phyloP scores from a whole-genome alignment of 768 basidiomycete species.

The Serpula lacrymans region DNA sequence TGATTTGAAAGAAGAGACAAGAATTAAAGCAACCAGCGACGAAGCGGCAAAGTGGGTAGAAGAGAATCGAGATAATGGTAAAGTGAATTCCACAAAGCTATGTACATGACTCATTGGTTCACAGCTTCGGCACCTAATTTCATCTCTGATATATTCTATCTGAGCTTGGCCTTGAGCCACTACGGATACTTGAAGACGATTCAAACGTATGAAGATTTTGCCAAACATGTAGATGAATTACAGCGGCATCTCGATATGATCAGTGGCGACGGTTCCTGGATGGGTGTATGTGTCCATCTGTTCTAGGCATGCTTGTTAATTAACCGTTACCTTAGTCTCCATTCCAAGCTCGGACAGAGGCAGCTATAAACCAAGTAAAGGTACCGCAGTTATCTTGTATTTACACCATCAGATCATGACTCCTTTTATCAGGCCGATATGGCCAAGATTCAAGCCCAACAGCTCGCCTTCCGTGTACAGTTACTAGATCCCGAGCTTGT shows the following conservation, averaged over 20 bases:
- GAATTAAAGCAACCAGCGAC: slow-evolving; percentile 88
- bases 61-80: slow-evolving; percentile 47
- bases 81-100: neutral
- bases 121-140: slow-evolving; percentile 78
- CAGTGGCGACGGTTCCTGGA: slow-evolving; percentile 77
- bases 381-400: slow-evolving; percentile 28
- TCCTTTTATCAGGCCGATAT: slow-evolving; percentile 78
- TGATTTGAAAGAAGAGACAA: slow-evolving; percentile 83
- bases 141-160: slow-evolving; percentile 92
- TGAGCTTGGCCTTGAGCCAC: slow-evolving; percentile 84
- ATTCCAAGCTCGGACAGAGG: slow-evolving; percentile 72
- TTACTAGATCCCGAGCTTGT: slow-evolving; percentile 84
- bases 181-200: slow-evolving; percentile 84
- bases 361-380: slow-evolving; percentile 75
- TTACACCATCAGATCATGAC: too few relatives aligned
- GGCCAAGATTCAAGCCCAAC: slow-evolving; percentile 63
- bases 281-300: slow-evolving; percentile 54
- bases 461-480: slow-evolving; percentile 81
- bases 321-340: slow-evolving; percentile 45
- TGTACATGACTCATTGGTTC: neutral
- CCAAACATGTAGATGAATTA: slow-evolving; percentile 73
- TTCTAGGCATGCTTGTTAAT: slow-evolving; percentile 3
- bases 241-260: slow-evolving; percentile 74
- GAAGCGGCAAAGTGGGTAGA: slow-evolving; percentile 76
- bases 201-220: slow-evolving; percentile 67